A percentile compares a stretch with the other conserved stretches of the same genome.
Conservation (phyloP, 768 basidiomycete genomes). For the Phlebiopsis flavidoalba region DNA sequence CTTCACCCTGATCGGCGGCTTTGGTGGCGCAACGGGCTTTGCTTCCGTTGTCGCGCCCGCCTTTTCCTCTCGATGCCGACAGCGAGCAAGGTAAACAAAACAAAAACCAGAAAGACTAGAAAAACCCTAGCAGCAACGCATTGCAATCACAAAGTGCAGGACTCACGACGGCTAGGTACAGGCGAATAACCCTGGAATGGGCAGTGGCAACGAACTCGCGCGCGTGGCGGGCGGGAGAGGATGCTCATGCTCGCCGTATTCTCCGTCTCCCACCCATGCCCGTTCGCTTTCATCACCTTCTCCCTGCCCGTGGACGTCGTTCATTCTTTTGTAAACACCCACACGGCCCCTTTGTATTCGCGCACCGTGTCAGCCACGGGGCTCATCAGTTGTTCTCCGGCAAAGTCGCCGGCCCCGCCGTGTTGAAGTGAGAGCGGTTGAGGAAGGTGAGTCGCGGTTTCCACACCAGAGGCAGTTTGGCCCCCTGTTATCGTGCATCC, state of each 20-base stretch:
- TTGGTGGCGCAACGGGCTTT: not conserved
- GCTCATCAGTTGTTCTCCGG: not conserved
- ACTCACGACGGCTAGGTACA: not conserved
- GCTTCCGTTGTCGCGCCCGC: not conserved
- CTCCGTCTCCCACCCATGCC: not conserved
- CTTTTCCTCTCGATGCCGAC: not conserved
- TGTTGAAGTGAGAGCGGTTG: not conserved
- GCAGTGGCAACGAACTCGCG: not conserved
- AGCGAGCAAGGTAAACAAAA: not conserved
- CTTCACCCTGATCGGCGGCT: not conserved
- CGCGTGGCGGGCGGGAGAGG: not conserved
- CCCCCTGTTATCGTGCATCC: slow-evolving; percentile 17
- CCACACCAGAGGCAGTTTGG: slow-evolving; percentile 22
- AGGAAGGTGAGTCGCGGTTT: slow-evolving; percentile 4
- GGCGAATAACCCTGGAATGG: not conserved
- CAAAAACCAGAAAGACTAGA: not conserved
- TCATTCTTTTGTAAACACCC: not conserved
- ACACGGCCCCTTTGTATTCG: not conserved
- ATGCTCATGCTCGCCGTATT: not conserved
- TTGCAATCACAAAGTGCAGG: not conserved
- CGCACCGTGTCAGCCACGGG: not conserved
- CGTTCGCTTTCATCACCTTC: not conserved
- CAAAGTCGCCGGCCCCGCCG: not conserved
- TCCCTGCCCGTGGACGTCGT: not conserved
- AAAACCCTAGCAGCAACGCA: not conserved